These are phyloP conservation scores for Brassica nigra DNA, from an alignment of 345 rosid species.

Conservation along the genomic window DNA sequence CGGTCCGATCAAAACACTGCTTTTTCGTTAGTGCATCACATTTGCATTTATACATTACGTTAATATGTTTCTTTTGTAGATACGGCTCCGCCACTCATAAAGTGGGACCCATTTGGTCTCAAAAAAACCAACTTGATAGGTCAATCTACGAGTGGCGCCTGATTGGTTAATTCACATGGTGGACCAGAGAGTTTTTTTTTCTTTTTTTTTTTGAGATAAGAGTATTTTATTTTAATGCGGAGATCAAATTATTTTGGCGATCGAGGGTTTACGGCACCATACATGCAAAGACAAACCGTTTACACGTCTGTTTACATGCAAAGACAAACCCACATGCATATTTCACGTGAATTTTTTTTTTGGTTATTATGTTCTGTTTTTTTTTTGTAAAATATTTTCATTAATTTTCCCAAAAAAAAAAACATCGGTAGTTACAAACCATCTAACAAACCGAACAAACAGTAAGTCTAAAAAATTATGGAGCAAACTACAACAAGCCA, in stretches of 20 bases:
- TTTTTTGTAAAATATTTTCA: no score
- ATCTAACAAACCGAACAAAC: no score
- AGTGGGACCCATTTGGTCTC: neutral
- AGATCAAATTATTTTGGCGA: neutral
- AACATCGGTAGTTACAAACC: no score
- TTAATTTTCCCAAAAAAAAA: no score
- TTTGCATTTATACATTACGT: neutral
- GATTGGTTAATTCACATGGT: neutral
- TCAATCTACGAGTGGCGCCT: neutral
- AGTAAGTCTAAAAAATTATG: no score
- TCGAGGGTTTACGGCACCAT: neutral
- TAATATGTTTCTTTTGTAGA: neutral
- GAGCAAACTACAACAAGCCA: no score
- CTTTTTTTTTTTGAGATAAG: no score
- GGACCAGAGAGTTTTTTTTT: neutral
- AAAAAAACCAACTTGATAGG: neutral
- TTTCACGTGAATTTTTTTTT: slow-evolving; percentile 7
- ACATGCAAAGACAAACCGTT: slow-evolving; percentile 14
- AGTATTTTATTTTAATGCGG: neutral
- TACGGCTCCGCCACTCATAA: neutral
- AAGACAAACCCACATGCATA: slow-evolving; percentile 24
- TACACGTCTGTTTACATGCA: neutral
- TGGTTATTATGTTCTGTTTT: neutral
- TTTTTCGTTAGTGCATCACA: neutral
- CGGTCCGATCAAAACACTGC: no score